Evolutionary conservation across 2,329 filamentous ascomycete species (phyloP).

Genomic region (Fusarium torreyae): DNA sequence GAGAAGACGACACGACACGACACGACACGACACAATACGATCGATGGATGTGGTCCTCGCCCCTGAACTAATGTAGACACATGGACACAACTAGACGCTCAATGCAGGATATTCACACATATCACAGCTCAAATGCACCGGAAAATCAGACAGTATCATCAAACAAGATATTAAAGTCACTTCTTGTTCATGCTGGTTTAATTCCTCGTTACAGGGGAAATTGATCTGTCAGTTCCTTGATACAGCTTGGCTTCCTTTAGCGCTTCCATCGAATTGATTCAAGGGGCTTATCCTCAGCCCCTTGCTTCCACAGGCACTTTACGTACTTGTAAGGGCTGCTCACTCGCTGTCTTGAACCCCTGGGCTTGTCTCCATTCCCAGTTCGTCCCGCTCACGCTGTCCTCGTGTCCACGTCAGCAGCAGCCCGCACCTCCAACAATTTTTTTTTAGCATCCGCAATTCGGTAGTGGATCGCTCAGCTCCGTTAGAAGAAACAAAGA

Average conservation of each 20-base stretch:
- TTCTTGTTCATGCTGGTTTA: no score
- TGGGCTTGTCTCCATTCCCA: constrained; percentile 24
- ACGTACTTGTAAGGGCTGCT: constrained; percentile 4
- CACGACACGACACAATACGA: constrained; percentile 8
- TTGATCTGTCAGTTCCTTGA: no score
- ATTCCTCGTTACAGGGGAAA: no score
- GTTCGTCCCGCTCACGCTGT: constrained; percentile 21
- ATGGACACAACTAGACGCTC: constrained; percentile 14
- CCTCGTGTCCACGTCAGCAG: constrained; percentile 45
- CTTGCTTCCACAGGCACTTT: constrained; percentile 15
- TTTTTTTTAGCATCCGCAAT: constrained; percentile 36
- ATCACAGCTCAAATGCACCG: constrained; percentile 13
- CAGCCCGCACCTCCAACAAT: constrained; percentile 22
- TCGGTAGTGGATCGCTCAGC: constrained; percentile 33
- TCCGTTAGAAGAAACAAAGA: constrained; percentile 12
- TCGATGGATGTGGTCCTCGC: constrained; percentile 29
- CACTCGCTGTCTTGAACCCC: constrained; percentile 15
- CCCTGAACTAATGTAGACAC: constrained; percentile 40
- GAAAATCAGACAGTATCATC: not conserved
- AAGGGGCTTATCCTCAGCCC: constrained; percentile 20
- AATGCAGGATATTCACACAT: constrained; percentile 24
- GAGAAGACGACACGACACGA: constrained; percentile 11
- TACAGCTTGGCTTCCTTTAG: constrained; percentile 6
- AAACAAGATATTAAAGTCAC: no score
- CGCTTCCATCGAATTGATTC: constrained; percentile 15